Evolutionary conservation across 2,329 filamentous ascomycete species (phyloP).

Genomic region (Trichoderma afroharzianum): DNA sequence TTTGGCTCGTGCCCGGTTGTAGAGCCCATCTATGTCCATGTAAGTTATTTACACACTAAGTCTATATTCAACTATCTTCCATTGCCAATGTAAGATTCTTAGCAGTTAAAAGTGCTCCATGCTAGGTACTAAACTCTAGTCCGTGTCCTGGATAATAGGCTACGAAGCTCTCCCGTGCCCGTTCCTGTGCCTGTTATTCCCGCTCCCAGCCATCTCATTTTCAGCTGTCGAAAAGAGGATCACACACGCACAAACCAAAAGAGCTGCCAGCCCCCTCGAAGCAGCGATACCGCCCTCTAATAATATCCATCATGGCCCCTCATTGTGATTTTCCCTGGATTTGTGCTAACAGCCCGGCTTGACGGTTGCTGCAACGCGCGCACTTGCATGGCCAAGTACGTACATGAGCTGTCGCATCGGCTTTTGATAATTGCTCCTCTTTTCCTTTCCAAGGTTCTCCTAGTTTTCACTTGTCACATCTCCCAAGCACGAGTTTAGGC

Average conservation of each 20-base stretch:
- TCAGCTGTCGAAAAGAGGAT: not conserved
- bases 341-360: not conserved
- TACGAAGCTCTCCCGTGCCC: conserved; percentile 3
- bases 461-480: not conserved
- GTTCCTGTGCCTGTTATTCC: not conserved
- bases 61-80: not conserved
- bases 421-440: not conserved
- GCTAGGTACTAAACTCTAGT: not conserved
- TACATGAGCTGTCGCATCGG: conserved; percentile 10
- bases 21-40: not conserved
- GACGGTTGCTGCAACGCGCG: not conserved
- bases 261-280: conserved; percentile 5
- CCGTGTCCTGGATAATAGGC: not conserved
- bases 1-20: not conserved
- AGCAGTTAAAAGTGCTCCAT: not conserved
- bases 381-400: conserved; percentile 2
- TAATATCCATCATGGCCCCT: not conserved
- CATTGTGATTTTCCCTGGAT: not conserved
- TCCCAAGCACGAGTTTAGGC: not conserved
- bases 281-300: not conserved
- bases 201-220: conserved; percentile 13
- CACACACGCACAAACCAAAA: not conserved
- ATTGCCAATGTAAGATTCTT: not conserved
- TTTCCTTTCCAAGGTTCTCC: not conserved
- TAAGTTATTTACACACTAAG: not conserved